Percentiles rank a stretch among this genome's conserved stretches.
These are phyloP conservation scores for Candida mesenterica DNA, from an alignment of 1,139 yeast species.

Conservation along the genomic window DNA sequence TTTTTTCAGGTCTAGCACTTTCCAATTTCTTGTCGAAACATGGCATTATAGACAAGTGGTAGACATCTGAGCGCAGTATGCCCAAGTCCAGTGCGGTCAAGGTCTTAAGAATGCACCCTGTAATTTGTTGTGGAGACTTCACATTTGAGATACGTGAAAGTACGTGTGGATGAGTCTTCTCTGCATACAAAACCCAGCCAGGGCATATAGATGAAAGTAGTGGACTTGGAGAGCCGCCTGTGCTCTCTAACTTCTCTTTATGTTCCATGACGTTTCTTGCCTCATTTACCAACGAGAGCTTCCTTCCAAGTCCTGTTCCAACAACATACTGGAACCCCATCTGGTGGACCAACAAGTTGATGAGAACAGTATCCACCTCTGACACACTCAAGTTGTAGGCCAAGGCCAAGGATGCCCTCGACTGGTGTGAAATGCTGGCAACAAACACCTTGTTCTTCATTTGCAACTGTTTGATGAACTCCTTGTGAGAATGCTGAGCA, in stretches of 20 bases:
- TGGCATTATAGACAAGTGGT: constrained; percentile 90
- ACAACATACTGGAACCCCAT: constrained; percentile 76
- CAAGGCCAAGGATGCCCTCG: constrained; percentile 76
- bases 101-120: constrained; percentile 74
- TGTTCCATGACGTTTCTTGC: constrained; percentile 46
- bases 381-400: constrained; percentile 57
- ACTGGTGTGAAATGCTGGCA: constrained; percentile 82
- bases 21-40: constrained; percentile 96
- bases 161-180: constrained; percentile 88
- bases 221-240: constrained; percentile 30
- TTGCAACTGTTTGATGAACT: constrained; percentile 60
- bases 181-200: constrained; percentile 95
- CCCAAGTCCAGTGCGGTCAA: constrained; percentile 43
- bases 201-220: constrained; percentile 76
- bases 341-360: constrained; percentile 53
- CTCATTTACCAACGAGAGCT: constrained; percentile 62
- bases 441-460: constrained; percentile 49
- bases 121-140: constrained; percentile 91
- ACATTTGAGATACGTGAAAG: constrained; percentile 60
- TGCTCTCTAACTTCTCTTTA: constrained; percentile 10
- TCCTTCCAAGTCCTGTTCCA: constrained; percentile 83
- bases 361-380: constrained; percentile 59
- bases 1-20: constrained; percentile 78
- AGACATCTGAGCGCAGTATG: constrained; percentile 43
- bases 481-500: constrained; percentile 85